These are phyloP conservation scores for Mortierella sp. DNA, from an alignment of 371 early-diverging fungal genomes.

Conservation along the genomic window DNA sequence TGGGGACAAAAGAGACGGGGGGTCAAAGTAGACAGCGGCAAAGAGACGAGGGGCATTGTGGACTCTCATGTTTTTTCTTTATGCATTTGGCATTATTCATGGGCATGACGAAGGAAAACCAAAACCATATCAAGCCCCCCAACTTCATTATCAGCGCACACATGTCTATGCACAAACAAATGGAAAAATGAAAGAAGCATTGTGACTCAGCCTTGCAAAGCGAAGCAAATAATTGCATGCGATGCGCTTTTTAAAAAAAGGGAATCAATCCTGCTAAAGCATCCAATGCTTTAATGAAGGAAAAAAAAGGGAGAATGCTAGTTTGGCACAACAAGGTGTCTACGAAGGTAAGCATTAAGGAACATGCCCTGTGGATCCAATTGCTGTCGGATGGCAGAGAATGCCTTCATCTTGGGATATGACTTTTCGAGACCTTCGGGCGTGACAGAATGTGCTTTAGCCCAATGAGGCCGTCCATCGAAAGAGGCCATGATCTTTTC, in stretches of 20 bases:
- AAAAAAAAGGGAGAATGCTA: not conserved
- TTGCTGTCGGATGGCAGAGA: constrained; percentile 67
- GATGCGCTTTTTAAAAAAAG: not conserved
- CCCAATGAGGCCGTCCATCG: constrained; percentile 91
- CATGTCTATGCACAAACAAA: no score
- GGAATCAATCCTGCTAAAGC: not conserved
- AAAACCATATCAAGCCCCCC: not conserved
- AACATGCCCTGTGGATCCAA: constrained; percentile 84
- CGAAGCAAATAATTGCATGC: no score
- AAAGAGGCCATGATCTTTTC: constrained; percentile 84
- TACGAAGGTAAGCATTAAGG: constrained; percentile 79
- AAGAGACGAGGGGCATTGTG: not conserved
- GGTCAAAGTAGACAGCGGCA: not conserved
- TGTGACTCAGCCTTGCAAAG: not conserved
- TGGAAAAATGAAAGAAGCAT: no score
- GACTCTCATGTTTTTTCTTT: not conserved
- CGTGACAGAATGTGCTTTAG: constrained; percentile 77
- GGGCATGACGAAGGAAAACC: not conserved
- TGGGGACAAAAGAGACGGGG: not conserved
- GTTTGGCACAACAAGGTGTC: constrained; percentile 67
- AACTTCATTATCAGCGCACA: not conserved
- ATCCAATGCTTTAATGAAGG: not conserved
- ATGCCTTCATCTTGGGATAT: constrained; percentile 80
- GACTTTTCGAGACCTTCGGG: constrained; percentile 65
- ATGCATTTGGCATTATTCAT: not conserved